Evolutionary conservation across 352 stramenopile species (phyloP).

Genomic region (Phytophthora cryptogea): DNA sequence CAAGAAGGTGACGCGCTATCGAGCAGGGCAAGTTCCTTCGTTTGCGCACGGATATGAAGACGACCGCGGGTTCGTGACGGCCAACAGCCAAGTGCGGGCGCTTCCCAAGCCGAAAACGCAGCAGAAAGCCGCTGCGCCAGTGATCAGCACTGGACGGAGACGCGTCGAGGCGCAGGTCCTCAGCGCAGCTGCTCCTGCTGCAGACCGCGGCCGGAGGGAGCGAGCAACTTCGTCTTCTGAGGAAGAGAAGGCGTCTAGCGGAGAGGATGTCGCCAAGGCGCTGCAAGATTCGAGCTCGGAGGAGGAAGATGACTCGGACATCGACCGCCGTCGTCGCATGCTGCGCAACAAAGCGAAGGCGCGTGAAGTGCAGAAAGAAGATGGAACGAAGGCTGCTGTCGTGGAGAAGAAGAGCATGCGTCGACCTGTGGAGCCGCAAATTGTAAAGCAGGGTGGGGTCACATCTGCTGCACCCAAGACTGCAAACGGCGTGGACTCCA

Average conservation of each 20-base stretch:
- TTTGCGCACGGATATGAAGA: constrained; percentile 80
- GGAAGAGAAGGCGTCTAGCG: constrained; percentile 24
- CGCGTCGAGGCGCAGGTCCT: constrained; percentile 68
- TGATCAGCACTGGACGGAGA: constrained; percentile 35
- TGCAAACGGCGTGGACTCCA: constrained; percentile 37
- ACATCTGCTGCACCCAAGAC: constrained; percentile 1
- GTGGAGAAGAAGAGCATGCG: constrained; percentile 18
- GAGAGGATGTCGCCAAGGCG: constrained; percentile 47
- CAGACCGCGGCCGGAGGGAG: constrained; percentile 12
- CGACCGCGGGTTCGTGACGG: constrained; percentile 77
- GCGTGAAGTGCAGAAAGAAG: constrained; percentile 18
- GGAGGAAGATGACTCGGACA: constrained; percentile 69
- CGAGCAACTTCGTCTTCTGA: constrained; percentile 20
- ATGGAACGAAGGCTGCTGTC: constrained; percentile 1
- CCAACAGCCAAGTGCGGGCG: constrained; percentile 63
- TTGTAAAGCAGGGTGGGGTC: constrained; percentile 36
- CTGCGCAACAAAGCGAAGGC: constrained; percentile 59
- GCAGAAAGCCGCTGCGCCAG: constrained; percentile 21
- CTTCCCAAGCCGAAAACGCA: constrained; percentile 27
- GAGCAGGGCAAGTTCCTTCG: constrained; percentile 78
- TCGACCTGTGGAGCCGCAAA: constrained; percentile 37
- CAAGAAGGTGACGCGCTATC: constrained; percentile 84
- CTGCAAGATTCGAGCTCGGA: constrained; percentile 81
- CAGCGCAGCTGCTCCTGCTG: constrained; percentile 22
- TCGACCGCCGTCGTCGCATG: constrained; percentile 61